Evolutionary conservation across 306 rosid genomes (phyloP).

Genomic region (Malus sieversii): DNA sequence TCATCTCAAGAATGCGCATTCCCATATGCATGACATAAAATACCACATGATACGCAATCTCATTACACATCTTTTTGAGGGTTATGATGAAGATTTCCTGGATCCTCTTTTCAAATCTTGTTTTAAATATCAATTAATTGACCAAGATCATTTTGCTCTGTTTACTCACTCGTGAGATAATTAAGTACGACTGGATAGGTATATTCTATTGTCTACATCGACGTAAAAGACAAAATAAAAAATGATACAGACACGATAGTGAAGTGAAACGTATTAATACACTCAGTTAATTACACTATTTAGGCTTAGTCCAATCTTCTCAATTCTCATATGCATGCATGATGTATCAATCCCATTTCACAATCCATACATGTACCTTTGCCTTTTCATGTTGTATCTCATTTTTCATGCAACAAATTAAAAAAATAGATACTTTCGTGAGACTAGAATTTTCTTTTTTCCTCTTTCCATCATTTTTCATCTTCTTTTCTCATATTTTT

Average conservation of each 20-base stretch:
- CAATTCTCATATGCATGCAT: neutral
- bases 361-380: neutral
- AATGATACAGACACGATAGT: no score
- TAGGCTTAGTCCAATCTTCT: neutral
- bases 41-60: no score
- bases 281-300: neutral
- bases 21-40: no score
- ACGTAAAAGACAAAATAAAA: no score
- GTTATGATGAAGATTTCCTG: neutral
- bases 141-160: neutral
- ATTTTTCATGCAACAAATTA: neutral
- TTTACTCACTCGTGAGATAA: neutral
- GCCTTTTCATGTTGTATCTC: neutral
- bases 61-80: neutral
- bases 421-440: no score
- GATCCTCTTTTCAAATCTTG: neutral
- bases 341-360: neutral
- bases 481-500: no score
- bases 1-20: no score
- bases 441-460: no score
- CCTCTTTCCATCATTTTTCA: no score
- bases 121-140: neutral
- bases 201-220: no score
- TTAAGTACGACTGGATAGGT: no score
- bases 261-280: neutral